These are phyloP conservation scores for Kentomonas sorsogonicus DNA, from an alignment of 208 protist species.

Conservation along the genomic window DNA sequence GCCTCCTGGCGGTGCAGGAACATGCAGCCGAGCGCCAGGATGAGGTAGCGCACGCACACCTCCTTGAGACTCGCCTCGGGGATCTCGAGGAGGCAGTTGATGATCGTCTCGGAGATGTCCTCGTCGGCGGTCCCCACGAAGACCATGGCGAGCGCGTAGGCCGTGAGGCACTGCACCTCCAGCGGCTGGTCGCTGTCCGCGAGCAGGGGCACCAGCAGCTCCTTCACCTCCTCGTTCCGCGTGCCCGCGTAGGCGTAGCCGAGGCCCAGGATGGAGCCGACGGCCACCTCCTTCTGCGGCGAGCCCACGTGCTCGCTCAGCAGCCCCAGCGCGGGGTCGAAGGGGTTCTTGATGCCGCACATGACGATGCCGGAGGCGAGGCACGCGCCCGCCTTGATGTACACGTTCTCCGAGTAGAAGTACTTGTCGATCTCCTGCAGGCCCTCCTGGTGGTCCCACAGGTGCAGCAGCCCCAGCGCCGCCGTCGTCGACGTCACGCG, in stretches of 20 bases:
- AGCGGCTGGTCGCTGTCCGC: conserved; percentile 89
- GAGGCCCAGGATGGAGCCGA: conserved; percentile 92
- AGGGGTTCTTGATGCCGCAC: conserved; percentile 85
- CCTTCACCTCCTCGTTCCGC: conserved; percentile 91
- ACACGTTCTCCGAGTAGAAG: conserved; percentile 91
- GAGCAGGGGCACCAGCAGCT: conserved; percentile 92
- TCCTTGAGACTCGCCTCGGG: conserved; percentile 56
- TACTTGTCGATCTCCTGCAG: conserved; percentile 96
- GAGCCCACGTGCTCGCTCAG: conserved; percentile 76
- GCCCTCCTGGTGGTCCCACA: conserved; percentile 98
- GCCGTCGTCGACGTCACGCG: conserved; percentile 95
- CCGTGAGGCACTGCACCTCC: conserved; percentile 91
- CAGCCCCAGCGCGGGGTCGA: conserved; percentile 94
- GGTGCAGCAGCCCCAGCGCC: conserved; percentile 94
- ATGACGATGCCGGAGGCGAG: conserved; percentile 89
- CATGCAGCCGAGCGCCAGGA: conserved; percentile 93
- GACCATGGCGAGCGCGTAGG: conserved; percentile 95
- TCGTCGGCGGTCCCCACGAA: conserved; percentile 95
- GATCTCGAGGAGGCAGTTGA: conserved; percentile 90
- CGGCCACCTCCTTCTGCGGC: conserved; percentile 66
- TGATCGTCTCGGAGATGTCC: conserved; percentile 92
- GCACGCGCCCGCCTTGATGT: conserved; percentile 96
- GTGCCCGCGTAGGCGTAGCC: conserved; percentile 97
- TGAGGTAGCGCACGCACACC: conserved; percentile 85
- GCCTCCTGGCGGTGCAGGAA: conserved; percentile 93